Percentiles rank a stretch among this genome's conserved stretches.
These are phyloP conservation scores for Phytophthora syringae DNA, from an alignment of 352 stramenopile species.

Conservation along the genomic window DNA sequence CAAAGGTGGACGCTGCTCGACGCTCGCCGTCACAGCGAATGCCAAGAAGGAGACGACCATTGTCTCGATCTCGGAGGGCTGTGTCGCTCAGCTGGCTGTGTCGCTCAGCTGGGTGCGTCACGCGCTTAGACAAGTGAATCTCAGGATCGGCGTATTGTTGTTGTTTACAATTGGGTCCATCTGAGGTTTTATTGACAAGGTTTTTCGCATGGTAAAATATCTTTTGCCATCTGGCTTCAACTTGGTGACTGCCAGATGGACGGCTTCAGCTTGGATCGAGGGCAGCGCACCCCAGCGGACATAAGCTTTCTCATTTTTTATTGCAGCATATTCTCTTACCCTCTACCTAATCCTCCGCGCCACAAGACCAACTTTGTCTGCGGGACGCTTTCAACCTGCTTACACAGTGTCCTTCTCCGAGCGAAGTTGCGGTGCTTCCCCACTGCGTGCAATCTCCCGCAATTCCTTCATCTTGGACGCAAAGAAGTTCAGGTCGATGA, in stretches of 20 bases:
- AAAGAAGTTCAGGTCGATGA: constrained; percentile 73
- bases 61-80: background rate
- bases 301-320: too few relatives aligned
- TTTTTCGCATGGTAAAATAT: too few relatives aligned
- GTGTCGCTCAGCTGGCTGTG: too few relatives aligned
- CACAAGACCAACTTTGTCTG: constrained; percentile 7
- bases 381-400: constrained; percentile 15
- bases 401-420: constrained; percentile 19
- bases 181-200: too few relatives aligned
- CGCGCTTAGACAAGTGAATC: too few relatives aligned
- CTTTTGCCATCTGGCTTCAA: too few relatives aligned
- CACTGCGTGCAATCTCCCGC: constrained; percentile 32
- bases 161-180: too few relatives aligned
- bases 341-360: constrained; percentile 24
- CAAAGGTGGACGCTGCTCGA: constrained; percentile 13
- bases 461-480: constrained; percentile 65
- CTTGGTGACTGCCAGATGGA: too few relatives aligned
- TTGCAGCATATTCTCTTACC: background rate
- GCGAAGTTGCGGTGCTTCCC: constrained; percentile 20
- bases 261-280: too few relatives aligned
- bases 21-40: constrained; percentile 1
- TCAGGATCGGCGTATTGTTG: too few relatives aligned
- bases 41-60: background rate
- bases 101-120: too few relatives aligned
- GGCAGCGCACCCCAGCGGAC: too few relatives aligned